Conservation (phyloP, 2,329 filamentous ascomycete genomes). For the Calycina marina region DNA sequence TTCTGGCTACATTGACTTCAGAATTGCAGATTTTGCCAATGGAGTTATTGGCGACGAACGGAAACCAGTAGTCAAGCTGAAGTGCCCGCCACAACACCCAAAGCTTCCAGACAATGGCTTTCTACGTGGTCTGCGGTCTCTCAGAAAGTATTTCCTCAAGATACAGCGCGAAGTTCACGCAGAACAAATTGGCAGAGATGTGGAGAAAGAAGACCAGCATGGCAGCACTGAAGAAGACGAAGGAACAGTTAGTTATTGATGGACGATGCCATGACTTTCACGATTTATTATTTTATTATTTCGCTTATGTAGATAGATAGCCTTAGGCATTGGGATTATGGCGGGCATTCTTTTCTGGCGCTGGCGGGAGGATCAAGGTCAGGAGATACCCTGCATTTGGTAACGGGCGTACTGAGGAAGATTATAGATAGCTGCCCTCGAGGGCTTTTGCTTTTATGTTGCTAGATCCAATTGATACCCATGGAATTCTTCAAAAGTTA, state of each 20-base stretch:
- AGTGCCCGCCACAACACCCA: slow-evolving; percentile 71
- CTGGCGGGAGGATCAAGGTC: slow-evolving; percentile 6
- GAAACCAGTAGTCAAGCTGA: slow-evolving; percentile 34
- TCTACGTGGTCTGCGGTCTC: slow-evolving; percentile 63
- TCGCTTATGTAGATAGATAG: slow-evolving; percentile 1
- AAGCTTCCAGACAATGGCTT: slow-evolving; percentile 78
- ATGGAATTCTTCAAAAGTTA: no score
- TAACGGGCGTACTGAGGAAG: no score
- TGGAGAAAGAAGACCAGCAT: slow-evolving; percentile 5
- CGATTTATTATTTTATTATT: slow-evolving; percentile 2
- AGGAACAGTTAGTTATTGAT: slow-evolving; percentile 17
- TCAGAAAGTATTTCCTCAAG: slow-evolving; percentile 71
- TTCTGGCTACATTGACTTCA: slow-evolving; percentile 62
- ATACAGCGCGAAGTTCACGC: slow-evolving; percentile 65
- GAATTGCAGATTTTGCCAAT: slow-evolving; percentile 97
- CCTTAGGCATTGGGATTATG: slow-evolving; percentile 1
- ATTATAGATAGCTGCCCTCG: no score
- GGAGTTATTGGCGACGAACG: slow-evolving; percentile 81
- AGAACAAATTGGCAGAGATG: slow-evolving; percentile 18
- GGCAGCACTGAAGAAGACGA: slow-evolving; percentile 12
- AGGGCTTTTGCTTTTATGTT: no score
- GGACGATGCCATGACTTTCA: no score
- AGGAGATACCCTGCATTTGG: slow-evolving; percentile 15
- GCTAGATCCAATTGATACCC: no score
- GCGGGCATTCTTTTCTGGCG: slow-evolving; percentile 1